These are phyloP conservation scores for Fusarium hainanense DNA, from an alignment of 2,329 filamentous ascomycete species.

Conservation along the genomic window DNA sequence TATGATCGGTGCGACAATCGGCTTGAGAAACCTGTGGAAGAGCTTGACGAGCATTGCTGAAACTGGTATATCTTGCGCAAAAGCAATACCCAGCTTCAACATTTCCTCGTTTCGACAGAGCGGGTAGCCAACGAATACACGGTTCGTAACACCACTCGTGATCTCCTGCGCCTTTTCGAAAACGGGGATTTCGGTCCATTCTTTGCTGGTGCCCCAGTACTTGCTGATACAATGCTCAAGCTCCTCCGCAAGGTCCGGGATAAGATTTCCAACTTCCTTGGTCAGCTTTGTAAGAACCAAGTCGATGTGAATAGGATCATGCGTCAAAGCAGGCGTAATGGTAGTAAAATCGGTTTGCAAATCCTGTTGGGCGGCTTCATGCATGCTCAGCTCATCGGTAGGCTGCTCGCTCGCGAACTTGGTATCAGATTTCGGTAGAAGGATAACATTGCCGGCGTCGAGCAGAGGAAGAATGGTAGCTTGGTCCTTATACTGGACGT, in stretches of 20 bases:
- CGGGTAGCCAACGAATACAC: neutral
- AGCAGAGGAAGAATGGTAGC: neutral
- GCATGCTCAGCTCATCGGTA: slow-evolving; percentile 6
- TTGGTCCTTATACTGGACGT: neutral
- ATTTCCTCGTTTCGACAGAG: slow-evolving; percentile 9
- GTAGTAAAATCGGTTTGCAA: slow-evolving; percentile 15
- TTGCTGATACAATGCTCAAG: neutral
- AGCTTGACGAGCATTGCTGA: neutral
- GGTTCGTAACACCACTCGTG: neutral
- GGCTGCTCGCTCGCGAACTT: slow-evolving; percentile 19
- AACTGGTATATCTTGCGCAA: slow-evolving; percentile 4
- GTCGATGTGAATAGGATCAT: slow-evolving; percentile 9
- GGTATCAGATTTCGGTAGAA: slow-evolving; percentile 5
- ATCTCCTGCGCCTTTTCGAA: neutral
- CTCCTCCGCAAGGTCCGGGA: slow-evolving; percentile 1
- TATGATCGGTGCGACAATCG: neutral
- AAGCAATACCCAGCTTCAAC: neutral
- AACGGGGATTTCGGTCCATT: neutral
- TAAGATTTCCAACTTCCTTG: slow-evolving; percentile 15
- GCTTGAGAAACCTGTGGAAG: neutral
- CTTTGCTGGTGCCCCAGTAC: neutral
- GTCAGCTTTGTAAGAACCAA: neutral
- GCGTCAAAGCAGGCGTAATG: slow-evolving; percentile 5
- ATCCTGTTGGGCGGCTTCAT: neutral
- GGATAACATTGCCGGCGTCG: neutral